These are phyloP conservation scores for Coemansia sp. DNA, from an alignment of 192 early-diverging fungal species.

Conservation along the genomic window DNA sequence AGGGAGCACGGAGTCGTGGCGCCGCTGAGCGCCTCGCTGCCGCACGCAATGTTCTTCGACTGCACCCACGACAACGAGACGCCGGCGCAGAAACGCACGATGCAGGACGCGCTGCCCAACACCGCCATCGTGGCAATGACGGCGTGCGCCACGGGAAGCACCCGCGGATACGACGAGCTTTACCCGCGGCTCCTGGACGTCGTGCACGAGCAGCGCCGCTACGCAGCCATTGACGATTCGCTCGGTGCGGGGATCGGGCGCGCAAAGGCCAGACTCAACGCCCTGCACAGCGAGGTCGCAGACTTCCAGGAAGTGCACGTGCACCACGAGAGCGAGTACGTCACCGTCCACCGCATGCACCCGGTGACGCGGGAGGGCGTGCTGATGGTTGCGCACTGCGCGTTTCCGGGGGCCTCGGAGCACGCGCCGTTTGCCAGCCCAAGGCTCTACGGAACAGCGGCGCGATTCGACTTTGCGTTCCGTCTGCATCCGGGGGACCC, in stretches of 20 bases:
- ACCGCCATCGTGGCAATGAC: slow-evolving; percentile 89
- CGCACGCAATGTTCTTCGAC: slow-evolving; percentile 98
- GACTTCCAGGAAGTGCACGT: slow-evolving; percentile 91
- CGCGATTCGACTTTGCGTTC: slow-evolving; percentile 59
- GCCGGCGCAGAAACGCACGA: slow-evolving; percentile 86
- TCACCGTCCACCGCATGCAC: slow-evolving; percentile 91
- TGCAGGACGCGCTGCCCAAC: slow-evolving; percentile 90
- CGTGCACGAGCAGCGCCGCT: slow-evolving; percentile 82
- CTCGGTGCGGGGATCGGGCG: slow-evolving; percentile 60
- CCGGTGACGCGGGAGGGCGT: slow-evolving; percentile 90
- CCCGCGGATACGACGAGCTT: slow-evolving; percentile 97
- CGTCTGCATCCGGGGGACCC: slow-evolving; percentile 37
- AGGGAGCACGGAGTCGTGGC: slow-evolving; percentile 59
- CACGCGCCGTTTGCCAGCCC: slow-evolving; percentile 56
- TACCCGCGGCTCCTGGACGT: slow-evolving; percentile 87
- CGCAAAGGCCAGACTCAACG: slow-evolving; percentile 71
- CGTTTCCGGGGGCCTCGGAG: slow-evolving; percentile 63
- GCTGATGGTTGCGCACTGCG: slow-evolving; percentile 84
- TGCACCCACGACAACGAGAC: slow-evolving; percentile 99
- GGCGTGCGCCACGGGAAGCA: slow-evolving; percentile 88
- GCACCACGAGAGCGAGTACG: slow-evolving; percentile 92
- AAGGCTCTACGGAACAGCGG: slow-evolving; percentile 61
- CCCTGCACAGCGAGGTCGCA: slow-evolving; percentile 81
- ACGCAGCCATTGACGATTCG: slow-evolving; percentile 63
- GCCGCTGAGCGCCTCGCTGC: slow-evolving; percentile 72